Conservation (phyloP, 78 protist species). For the Chrysochromulina parva region DNA sequence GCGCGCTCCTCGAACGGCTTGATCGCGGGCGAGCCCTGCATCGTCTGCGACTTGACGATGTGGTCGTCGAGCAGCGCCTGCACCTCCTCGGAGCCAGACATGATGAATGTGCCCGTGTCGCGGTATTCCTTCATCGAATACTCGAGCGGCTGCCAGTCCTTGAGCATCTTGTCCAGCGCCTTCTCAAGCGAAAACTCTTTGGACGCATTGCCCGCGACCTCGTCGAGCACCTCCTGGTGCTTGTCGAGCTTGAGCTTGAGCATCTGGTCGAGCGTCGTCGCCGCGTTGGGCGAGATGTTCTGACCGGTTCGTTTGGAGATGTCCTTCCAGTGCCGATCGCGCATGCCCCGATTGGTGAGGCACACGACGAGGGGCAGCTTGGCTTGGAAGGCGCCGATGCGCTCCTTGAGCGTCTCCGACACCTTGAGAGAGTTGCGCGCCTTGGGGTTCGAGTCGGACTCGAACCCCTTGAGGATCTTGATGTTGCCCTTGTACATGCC, state of each 20-base stretch:
- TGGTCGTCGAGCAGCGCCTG: slow-evolving; percentile 75
- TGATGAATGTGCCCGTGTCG: slow-evolving; percentile 62
- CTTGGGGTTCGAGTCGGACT: neutral
- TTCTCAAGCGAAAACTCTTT: slow-evolving; percentile 62
- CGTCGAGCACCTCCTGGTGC: slow-evolving; percentile 16
- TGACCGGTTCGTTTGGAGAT: slow-evolving; percentile 19
- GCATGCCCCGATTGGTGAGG: slow-evolving; percentile 58
- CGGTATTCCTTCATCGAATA: slow-evolving; percentile 34
- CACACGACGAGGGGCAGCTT: slow-evolving; percentile 55
- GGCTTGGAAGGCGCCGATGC: slow-evolving; percentile 27
- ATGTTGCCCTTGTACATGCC: neutral
- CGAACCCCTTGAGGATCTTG: slow-evolving; percentile 16
- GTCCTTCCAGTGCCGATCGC: slow-evolving; percentile 69
- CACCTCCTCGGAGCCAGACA: slow-evolving; percentile 68
- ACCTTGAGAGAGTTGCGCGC: neutral
- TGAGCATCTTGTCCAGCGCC: slow-evolving; percentile 51
- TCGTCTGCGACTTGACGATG: slow-evolving; percentile 71
- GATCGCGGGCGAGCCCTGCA: slow-evolving; percentile 69
- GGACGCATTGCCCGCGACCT: slow-evolving; percentile 45
- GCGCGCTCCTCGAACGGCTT: slow-evolving; percentile 36
- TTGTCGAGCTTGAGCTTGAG: slow-evolving; percentile 33
- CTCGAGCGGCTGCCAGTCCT: slow-evolving; percentile 53
- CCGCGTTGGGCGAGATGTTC: slow-evolving; percentile 23
- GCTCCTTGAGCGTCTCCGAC: slow-evolving; percentile 4
- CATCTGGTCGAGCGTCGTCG: slow-evolving; percentile 2